Percentiles rank a stretch among this genome's conserved stretches.
Conservation (phyloP, 441 rosid genomes). For the Sinapis alba region DNA sequence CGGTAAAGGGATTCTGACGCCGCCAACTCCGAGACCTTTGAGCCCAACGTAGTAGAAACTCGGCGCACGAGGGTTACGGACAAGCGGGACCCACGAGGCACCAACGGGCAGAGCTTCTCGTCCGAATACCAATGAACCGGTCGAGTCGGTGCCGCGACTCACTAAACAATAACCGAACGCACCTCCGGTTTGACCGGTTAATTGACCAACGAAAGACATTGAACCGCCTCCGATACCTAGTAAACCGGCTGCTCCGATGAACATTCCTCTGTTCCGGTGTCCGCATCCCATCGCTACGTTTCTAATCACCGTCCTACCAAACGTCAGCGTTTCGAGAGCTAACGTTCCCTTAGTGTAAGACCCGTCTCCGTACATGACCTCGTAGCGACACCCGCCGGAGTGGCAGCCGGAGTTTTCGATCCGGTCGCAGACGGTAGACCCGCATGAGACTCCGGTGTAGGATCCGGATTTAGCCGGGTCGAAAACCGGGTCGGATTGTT, state of each 20-base stretch:
- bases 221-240: constrained; percentile 91
- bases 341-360: constrained; percentile 81
- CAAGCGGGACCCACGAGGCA: constrained; percentile 88
- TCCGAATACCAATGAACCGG: constrained; percentile 86
- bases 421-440: constrained; percentile 75
- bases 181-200: constrained; percentile 83
- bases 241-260: constrained; percentile 89
- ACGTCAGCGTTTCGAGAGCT: constrained; percentile 84
- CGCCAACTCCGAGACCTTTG: constrained; percentile 85
- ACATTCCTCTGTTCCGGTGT: constrained; percentile 86
- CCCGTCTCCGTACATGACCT: constrained; percentile 94
- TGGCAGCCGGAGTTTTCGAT: constrained; percentile 73
- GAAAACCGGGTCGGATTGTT: constrained; percentile 90
- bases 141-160: constrained; percentile 63
- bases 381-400: constrained; percentile 82
- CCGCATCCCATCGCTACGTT: constrained; percentile 93
- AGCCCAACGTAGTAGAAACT: constrained; percentile 90
- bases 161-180: constrained; percentile 88
- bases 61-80: constrained; percentile 75
- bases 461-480: constrained; percentile 80
- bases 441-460: constrained; percentile 74
- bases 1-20: constrained; percentile 54
- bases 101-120: constrained; percentile 82
- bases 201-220: constrained; percentile 86
- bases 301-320: constrained; percentile 53